A percentile compares a stretch with the other conserved stretches of the same genome.
phyloP scores from a whole-genome alignment of 2,329 filamentous ascomycete species.

The Acephala macrosclerotiorum region DNA sequence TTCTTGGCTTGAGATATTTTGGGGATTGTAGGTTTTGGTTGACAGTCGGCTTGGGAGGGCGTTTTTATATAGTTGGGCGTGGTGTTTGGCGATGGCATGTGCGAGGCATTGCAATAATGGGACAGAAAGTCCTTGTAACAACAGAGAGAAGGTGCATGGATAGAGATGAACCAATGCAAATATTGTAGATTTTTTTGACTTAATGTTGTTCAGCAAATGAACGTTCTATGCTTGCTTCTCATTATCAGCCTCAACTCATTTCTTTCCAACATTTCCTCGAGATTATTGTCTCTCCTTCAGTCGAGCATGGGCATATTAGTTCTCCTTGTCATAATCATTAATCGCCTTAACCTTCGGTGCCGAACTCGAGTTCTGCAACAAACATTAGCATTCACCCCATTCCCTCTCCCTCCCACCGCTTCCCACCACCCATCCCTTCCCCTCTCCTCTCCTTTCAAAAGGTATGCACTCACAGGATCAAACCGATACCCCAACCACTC shows the following conservation, averaged over 20 bases:
- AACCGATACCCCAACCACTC: conserved; percentile 90
- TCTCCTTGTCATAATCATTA: conserved; percentile 37
- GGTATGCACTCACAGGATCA: conserved; percentile 62
- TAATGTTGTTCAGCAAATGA: neutral
- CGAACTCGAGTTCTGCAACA: conserved; percentile 28
- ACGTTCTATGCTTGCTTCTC: neutral
- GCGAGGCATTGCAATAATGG: neutral
- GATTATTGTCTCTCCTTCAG: neutral
- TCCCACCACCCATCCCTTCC: neutral
- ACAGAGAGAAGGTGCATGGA: neutral
- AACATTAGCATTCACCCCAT: conserved; percentile 12
- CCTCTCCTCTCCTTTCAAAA: neutral
- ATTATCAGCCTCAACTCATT: neutral
- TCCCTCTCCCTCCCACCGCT: neutral
- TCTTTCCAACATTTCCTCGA: neutral
- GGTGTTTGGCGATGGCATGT: conserved; percentile 9
- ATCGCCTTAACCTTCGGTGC: conserved; percentile 39
- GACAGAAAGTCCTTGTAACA: neutral
- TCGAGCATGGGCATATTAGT: conserved; percentile 15
- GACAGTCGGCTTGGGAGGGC: conserved; percentile 6
- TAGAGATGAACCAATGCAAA: neutral
- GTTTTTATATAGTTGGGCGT: neutral
- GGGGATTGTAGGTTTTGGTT: neutral
- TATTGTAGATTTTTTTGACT: neutral
- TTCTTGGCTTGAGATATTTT: neutral